A percentile compares a stretch with the other conserved stretches of the same genome.
Conservation (phyloP, 2,329 filamentous ascomycete species). For the Pyricularia grisea region DNA sequence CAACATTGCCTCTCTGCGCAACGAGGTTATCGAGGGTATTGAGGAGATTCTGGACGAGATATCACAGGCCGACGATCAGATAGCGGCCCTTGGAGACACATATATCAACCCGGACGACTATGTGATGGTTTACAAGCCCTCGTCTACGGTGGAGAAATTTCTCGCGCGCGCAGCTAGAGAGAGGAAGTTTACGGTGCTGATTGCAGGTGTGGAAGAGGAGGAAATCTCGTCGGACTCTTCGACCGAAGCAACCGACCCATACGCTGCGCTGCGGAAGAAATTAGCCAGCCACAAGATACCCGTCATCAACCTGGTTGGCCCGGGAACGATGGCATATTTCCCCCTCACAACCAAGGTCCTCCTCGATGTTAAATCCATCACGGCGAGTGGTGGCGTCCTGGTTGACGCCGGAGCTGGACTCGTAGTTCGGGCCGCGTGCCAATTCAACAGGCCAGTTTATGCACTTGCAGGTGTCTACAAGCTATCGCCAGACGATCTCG, state of each 20-base stretch:
- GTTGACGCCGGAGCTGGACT: slow-evolving; percentile 75
- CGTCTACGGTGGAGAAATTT: slow-evolving; percentile 80
- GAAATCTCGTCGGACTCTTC: not conserved
- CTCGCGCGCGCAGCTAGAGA: slow-evolving; percentile 79
- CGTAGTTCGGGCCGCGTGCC: slow-evolving; percentile 76
- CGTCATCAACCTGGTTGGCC: slow-evolving; percentile 77
- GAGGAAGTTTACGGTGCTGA: slow-evolving; percentile 83
- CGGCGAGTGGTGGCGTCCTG: slow-evolving; percentile 80
- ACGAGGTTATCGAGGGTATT: slow-evolving; percentile 89
- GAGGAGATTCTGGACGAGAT: slow-evolving; percentile 95
- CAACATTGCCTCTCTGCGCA: slow-evolving; percentile 62
- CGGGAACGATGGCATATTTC: slow-evolving; percentile 87
- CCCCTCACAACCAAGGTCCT: slow-evolving; percentile 93
- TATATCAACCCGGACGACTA: slow-evolving; percentile 92
- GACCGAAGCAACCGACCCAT: slow-evolving; percentile 23
- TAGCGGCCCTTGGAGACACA: slow-evolving; percentile 77
- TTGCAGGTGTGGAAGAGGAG: slow-evolving; percentile 50
- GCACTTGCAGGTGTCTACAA: slow-evolving; percentile 90
- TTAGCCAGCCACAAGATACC: slow-evolving; percentile 69
- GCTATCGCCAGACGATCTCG: slow-evolving; percentile 76
- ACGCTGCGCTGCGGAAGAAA: slow-evolving; percentile 61
- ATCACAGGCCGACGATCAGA: slow-evolving; percentile 84
- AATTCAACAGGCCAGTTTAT: slow-evolving; percentile 75
- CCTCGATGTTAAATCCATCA: slow-evolving; percentile 75
- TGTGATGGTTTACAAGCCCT: slow-evolving; percentile 81